Percentiles rank a stretch among this genome's conserved stretches.
phyloP scores from a whole-genome alignment of 2,329 filamentous ascomycete genomes.

The Immersiporthe knoxdaviesiana region DNA sequence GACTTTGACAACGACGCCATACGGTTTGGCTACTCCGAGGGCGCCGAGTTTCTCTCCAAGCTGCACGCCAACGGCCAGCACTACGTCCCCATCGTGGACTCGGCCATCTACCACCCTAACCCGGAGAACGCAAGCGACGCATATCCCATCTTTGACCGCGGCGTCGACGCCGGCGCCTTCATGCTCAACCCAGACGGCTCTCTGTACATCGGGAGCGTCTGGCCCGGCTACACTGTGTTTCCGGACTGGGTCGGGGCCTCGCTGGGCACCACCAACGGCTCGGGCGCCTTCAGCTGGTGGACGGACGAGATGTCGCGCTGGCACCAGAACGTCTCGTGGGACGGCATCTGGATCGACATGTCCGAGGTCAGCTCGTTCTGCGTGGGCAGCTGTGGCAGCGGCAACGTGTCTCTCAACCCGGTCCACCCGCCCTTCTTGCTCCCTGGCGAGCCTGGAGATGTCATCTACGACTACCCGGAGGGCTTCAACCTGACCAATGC shows the following conservation, averaged over 20 bases:
- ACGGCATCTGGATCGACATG: conserved; percentile 63
- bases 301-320: conserved; percentile 61
- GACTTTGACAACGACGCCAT: conserved; percentile 65
- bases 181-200: conserved; percentile 63
- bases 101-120: conserved; percentile 71
- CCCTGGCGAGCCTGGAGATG: conserved; percentile 65
- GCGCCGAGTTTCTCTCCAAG: conserved; percentile 61
- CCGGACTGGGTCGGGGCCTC: conserved; percentile 70
- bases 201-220: conserved; percentile 65
- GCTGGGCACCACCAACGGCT: conserved; percentile 52
- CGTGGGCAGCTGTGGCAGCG: conserved; percentile 70
- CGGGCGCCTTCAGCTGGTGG: conserved; percentile 71
- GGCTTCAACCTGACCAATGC: conserved; percentile 70
- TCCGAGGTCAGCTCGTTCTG: conserved; percentile 67
- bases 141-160: conserved; percentile 65
- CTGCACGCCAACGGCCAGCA: conserved; percentile 68
- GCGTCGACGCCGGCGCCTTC: conserved; percentile 56
- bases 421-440: conserved; percentile 68
- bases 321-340: conserved; percentile 55
- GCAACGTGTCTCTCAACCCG: conserved; percentile 67
- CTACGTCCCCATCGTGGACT: conserved; percentile 77
- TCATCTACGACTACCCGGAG: conserved; percentile 67
- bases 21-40: conserved; percentile 59
- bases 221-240: conserved; percentile 74
- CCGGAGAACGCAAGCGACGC: conserved; percentile 68